Base-by-base conservation (phyloP, 306 rosid genomes). In the Vigna angularis region DNA sequence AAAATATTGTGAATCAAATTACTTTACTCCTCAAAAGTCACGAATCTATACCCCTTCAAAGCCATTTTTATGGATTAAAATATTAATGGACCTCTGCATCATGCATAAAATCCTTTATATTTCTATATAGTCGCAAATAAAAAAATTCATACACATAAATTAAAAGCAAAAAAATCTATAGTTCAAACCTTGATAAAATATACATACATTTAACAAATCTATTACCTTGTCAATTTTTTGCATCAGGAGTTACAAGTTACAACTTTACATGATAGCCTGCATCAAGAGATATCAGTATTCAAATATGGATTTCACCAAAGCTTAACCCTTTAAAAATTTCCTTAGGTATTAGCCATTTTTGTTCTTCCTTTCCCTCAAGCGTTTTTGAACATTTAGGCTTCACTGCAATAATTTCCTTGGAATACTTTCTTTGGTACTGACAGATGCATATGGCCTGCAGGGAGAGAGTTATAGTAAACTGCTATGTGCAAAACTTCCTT, bases 1-100 rank as follows among this genome's bases (percentile, higher is more conserved):
- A 71, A 70, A 24, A 53, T 34, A 73, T 6, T 80, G n/a, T 61
- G 61, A 51, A 42, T 6, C n/a, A 34, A 36, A 34, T 36, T 40
- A 24, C 66, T 28, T 22, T 3, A 26, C 24, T 73, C 32, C 62
- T 45, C 55, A 16, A 18, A 51, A 36, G 20, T 38, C 78, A 74
- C 61, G 62, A 61, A 45, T 62, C 6, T 32, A 22, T 62, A 14
- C 7, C 3, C 45, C 48, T 59, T 74, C 55, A 17, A 10, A 61
- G 79, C 30, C 30, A 73, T 44, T 9, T 58, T 22, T 2, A 58
- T 36, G 70, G 15, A 26, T 64, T 64, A 56, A 62, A 56, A 57
- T 15, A 40, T 13, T 40, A 38, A 72, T 55, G 4, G 22, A 30
- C 57, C n/a, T n/a, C n/a, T 72, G 56, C 22, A 72, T 53, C 66